Evolutionary conservation across 2,329 filamentous ascomycete genomes (phyloP), one percentile per base, ranked within the genome.

Genomic region (Arthroderma sp.): DNA sequence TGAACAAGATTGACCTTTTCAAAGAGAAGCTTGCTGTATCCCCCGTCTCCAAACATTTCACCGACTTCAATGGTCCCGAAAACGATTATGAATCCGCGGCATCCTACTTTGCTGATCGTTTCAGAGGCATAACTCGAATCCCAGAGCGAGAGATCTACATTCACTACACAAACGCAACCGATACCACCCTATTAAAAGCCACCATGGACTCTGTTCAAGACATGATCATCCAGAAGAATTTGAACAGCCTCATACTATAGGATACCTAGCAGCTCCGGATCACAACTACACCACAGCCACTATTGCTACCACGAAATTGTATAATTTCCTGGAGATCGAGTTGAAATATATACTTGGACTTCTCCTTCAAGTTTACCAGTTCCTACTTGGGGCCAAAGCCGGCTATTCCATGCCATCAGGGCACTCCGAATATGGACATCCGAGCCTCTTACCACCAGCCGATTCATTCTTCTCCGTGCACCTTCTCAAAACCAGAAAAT

Each of bases 1-100:
- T 89, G 48, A 89, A 88, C 72, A 89, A 89, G 69, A 87, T 88
- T 68, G 84, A 89, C 63, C 70, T 88, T 8, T 89, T 89, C 72
- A 82, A 78, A 61, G 78, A 81, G 56, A 89, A 89, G 68, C 71
- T 89, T 32, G 64, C 72, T 2, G 69, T 74, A 46, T 85, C 80
- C 51, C 80, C 83, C 3, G 82, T 89, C 52, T 78, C 76, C 47
- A 75, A 78, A 44, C 80, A 85, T 48, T 88, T 88, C 65, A 82
- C 82, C 36, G 84, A 89, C 58, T 89, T 85, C 67, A 75, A 77
- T 50, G 84, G 83, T 29, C 77, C 81, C 6, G 66, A 78, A 32
- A 75, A 77, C 51, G 81, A 86, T 61, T 80, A 78, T 61, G 82
- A 85, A 61, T 74, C 83, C 43, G 81, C 81, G 27, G 81, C 77